Conservation (phyloP, 192 early-diverging fungal species). For the Coemansia sp. region DNA sequence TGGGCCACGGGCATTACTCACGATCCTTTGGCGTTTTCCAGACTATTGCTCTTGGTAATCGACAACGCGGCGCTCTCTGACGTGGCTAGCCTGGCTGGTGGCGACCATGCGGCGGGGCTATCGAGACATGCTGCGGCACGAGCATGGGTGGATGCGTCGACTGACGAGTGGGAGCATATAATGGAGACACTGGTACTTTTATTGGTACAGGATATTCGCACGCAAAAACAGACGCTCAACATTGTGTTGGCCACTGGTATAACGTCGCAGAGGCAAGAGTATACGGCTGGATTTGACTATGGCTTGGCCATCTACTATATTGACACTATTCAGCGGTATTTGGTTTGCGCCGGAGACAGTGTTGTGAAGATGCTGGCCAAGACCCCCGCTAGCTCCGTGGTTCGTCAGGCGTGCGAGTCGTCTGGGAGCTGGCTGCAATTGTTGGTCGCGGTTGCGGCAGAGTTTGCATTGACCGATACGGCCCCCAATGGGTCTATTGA, state of each 20-base stretch:
- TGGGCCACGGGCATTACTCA: not conserved
- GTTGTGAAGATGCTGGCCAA: conserved; percentile 9
- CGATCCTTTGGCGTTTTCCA: conserved; percentile 62
- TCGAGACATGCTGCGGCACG: conserved; percentile 27
- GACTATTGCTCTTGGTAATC: conserved; percentile 79
- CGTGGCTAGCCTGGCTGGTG: conserved; percentile 27
- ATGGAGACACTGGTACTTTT: conserved; percentile 30
- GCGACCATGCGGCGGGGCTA: conserved; percentile 6
- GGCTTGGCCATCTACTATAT: conserved; percentile 31
- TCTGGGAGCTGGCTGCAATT: conserved; percentile 37
- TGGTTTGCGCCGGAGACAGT: conserved; percentile 21
- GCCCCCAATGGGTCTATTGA: conserved; percentile 16
- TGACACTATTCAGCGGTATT: conserved; percentile 32
- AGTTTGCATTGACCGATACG: conserved; percentile 42
- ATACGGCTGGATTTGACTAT: conserved; percentile 30
- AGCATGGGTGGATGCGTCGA: conserved; percentile 41
- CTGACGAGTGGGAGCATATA: conserved; percentile 35
- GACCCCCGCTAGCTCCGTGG: conserved; percentile 4
- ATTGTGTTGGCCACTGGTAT: conserved; percentile 21
- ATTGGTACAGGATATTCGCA: conserved; percentile 41
- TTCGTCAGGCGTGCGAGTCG: conserved; percentile 8
- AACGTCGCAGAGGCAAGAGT: conserved; percentile 31
- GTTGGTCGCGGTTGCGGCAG: conserved; percentile 12
- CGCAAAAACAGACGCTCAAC: conserved; percentile 12
- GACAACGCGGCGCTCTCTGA: conserved; percentile 53